Evolutionary conservation across 768 basidiomycete genomes (phyloP), one percentile per base, ranked within the genome.

Genomic region (Suillus sp.): DNA sequence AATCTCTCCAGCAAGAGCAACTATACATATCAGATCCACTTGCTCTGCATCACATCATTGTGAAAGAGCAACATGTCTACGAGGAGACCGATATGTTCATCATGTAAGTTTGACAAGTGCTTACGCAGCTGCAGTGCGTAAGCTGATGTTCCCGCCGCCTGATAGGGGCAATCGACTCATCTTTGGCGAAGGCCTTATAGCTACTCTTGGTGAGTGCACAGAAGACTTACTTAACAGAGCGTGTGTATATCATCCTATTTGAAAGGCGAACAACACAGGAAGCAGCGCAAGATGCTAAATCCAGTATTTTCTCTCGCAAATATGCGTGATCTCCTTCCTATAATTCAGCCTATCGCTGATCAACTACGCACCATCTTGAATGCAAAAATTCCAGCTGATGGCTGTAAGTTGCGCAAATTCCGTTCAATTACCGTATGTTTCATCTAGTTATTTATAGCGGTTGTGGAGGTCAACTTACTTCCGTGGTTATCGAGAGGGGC

Each of bases 1-100:
- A 30, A 18, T 22, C 16, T 30, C 22, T 48, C 56, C 53, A 74
- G 69, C 32, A 58, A 68, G 71, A 68, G 14, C 71, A 75, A 13
- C 71, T 80, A 37, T 79, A 75, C 62, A 63, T 80, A 40, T 75
- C 72, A 8, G 80, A 80, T 43, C 79, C 77, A 5, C 71, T 73
- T 32, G 77, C 79, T 11, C 61, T 80, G 6, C 70, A 78, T 63
- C 70, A 78, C 58, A 73, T 80, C 34, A 57, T 78, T 11, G 71
- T 80, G 59, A 79, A 78, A 59, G 78, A 75, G 55, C 71, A 72
- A 35, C 66, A 75, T 55, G 60, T 78, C 35, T 78, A 74, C 50
- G 79, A 80, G 57, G 78, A 79, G 60, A 75, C 75, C 0, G 70
- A 72, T 56, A 71, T 72, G 65, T 78, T 77, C 63, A 71, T 78